These are phyloP conservation scores for Mycena haematopus DNA, from an alignment of 768 basidiomycete genomes.

Conservation along the genomic window DNA sequence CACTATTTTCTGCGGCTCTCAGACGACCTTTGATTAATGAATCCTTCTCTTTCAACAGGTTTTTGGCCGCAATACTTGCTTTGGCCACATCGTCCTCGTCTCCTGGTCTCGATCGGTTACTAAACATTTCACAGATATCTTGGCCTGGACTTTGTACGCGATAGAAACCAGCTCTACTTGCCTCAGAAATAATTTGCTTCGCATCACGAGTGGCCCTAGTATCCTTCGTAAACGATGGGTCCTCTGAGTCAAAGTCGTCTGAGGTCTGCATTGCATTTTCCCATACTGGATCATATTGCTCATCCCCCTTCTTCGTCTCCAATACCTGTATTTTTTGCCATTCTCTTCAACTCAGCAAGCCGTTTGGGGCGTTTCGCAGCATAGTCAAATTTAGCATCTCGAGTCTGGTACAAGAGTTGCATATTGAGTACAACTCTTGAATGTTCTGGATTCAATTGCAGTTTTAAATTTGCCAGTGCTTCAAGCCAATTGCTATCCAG, in stretches of 20 bases:
- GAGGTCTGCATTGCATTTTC: constrained; percentile 9
- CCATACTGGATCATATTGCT: constrained; percentile 5
- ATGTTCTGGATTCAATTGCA: neutral
- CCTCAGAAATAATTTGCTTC: no score
- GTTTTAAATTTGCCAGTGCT: neutral
- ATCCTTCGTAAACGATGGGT: no score
- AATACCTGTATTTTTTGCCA: neutral
- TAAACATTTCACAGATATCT: neutral
- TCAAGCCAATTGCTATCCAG: neutral
- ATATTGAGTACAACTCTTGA: constrained; percentile 4
- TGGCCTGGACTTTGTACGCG: neutral
- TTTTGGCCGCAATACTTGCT: constrained; percentile 1
- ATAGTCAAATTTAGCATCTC: constrained; percentile 20
- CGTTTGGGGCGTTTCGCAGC: constrained; percentile 4
- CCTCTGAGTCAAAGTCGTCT: neutral
- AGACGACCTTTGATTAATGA: constrained; percentile 6
- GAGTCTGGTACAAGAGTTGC: constrained; percentile 20
- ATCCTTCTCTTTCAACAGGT: constrained; percentile 1
- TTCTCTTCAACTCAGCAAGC: constrained; percentile 1
- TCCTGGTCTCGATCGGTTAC: neutral
- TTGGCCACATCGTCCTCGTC: neutral
- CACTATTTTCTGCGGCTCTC: neutral
- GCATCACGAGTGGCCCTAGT: no score
- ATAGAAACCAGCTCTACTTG: no score
- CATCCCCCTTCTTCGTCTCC: neutral